Evolutionary conservation across 2,329 filamentous ascomycete genomes (phyloP), one percentile per base, ranked within the genome.

Genomic region (Apiospora kogelbergensis): DNA sequence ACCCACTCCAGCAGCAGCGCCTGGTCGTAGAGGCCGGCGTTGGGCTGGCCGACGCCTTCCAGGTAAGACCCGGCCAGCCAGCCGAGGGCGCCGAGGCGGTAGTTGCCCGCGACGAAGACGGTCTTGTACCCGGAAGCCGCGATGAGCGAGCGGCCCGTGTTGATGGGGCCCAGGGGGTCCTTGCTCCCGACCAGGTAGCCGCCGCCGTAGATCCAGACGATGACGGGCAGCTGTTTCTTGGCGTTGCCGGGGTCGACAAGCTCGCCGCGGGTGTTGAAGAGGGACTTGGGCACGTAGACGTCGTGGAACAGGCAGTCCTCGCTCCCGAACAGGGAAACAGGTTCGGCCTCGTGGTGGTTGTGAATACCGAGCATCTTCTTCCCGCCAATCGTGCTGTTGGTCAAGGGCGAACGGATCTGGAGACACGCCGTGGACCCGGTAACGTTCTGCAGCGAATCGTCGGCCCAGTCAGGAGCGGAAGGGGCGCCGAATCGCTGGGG

Each of bases 241-340:
- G 74, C 75, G 15, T 78, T 76, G 40, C 40, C 40, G 40, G 40
- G 40, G 2, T 41, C 6, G 6, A 7, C 11, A 10, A 41, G 40
- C 40, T 41, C 40, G 40, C 40, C 40, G 40, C 40, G 40, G 33
- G 79, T 74, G 22, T 78, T 72, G 24, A 84, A 73, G 0, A 81
- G 82, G 68, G 80, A 80, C 7, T 76, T 78, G 5, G 84, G 84
- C 1, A 84, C 83, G 53, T 82, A 82, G n/a, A 86, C 72, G 71
- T 86, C 84, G 15, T 86, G 80, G 71, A 84, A 84, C 2, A 86
- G 78, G 69, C 85, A 86, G 69, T 86, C 84, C 71, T 86, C 83
- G 15, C 73, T 70, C 33, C 40, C 40, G 11, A 41, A 41, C 40
- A 41, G 11, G 40, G 40, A 41, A 41, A 41, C 11, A 57, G 40